Percentiles rank a stretch among this genome's conserved stretches.
phyloP scores from a whole-genome alignment of 2,329 filamentous ascomycete genomes.

The Cordyceps militaris region DNA sequence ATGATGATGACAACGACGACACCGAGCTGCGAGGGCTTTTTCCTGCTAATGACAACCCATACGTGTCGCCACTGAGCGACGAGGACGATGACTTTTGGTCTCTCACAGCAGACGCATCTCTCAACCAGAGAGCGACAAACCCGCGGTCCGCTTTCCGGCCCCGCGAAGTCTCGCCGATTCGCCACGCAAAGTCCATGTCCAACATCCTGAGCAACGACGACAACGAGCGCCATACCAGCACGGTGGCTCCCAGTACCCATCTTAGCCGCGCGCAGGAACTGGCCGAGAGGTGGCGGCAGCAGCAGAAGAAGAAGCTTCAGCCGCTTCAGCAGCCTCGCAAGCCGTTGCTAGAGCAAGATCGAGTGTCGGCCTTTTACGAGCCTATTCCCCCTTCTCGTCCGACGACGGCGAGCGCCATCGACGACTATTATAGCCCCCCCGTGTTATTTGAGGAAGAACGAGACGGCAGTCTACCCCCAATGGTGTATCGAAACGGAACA shows the following conservation, averaged over 20 bases:
- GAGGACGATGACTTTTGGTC: conserved; percentile 1
- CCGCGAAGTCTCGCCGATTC: not conserved
- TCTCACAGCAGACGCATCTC: not conserved
- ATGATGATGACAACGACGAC: not conserved
- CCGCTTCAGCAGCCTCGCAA: not conserved
- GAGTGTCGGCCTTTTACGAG: not conserved
- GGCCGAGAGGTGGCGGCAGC: not conserved
- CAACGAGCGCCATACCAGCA: not conserved
- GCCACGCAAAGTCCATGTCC: not conserved
- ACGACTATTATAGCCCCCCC: not conserved
- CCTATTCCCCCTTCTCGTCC: not conserved
- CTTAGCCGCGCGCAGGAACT: not conserved
- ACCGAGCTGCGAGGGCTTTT: not conserved
- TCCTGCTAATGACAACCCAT: not conserved
- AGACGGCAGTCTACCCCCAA: not conserved
- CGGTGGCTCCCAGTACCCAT: not conserved
- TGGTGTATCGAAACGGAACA: conserved; percentile 7
- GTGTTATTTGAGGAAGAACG: not conserved
- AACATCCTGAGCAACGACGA: not conserved
- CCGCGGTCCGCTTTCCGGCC: not conserved
- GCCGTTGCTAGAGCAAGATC: not conserved
- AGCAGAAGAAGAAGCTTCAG: not conserved
- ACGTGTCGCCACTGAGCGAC: conserved; percentile 8
- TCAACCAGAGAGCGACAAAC: not conserved
- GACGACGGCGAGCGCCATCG: not conserved